Conservation (phyloP, 768 basidiomycete genomes). For the Leucocoprinus leucothites region DNA sequence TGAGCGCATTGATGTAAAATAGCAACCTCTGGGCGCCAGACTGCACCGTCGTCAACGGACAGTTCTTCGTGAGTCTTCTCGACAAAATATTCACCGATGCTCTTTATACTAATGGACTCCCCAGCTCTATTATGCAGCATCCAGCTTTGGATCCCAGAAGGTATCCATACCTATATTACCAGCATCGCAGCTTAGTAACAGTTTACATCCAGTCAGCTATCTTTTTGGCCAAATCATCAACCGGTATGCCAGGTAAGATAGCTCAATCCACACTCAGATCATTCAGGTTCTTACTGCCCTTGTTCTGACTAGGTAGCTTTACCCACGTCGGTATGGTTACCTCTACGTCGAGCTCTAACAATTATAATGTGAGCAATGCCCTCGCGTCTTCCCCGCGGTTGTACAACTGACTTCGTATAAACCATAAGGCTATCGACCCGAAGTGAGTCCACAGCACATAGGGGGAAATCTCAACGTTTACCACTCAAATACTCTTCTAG, state of each 20-base stretch:
- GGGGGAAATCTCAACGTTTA: not conserved
- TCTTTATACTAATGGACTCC: not conserved
- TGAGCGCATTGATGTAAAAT: not conserved
- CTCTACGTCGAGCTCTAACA: slow-evolving; percentile 32
- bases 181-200: not conserved
- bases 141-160: slow-evolving; percentile 51
- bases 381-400: not conserved
- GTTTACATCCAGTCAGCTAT: slow-evolving; percentile 44
- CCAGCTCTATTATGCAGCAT: slow-evolving; percentile 54
- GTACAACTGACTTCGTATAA: not conserved
- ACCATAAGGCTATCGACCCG: slow-evolving; percentile 47
- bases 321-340: slow-evolving; percentile 46
- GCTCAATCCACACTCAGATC: not conserved
- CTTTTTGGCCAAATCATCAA: slow-evolving; percentile 49
- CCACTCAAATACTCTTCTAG: slow-evolving; percentile 13
- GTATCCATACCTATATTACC: slow-evolving; percentile 19
- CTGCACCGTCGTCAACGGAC: slow-evolving; percentile 28
- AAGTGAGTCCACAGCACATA: slow-evolving; percentile 31
- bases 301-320: slow-evolving; percentile 31
- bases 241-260: slow-evolving; percentile 39
- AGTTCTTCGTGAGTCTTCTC: slow-evolving; percentile 23
- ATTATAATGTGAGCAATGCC: slow-evolving; percentile 36
- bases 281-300: not conserved
- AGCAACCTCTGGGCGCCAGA: slow-evolving; percentile 40
- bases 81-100: not conserved